These are phyloP conservation scores for Eimeria acervulina DNA, from an alignment of 169 alveolate species.

Conservation along the genomic window DNA sequence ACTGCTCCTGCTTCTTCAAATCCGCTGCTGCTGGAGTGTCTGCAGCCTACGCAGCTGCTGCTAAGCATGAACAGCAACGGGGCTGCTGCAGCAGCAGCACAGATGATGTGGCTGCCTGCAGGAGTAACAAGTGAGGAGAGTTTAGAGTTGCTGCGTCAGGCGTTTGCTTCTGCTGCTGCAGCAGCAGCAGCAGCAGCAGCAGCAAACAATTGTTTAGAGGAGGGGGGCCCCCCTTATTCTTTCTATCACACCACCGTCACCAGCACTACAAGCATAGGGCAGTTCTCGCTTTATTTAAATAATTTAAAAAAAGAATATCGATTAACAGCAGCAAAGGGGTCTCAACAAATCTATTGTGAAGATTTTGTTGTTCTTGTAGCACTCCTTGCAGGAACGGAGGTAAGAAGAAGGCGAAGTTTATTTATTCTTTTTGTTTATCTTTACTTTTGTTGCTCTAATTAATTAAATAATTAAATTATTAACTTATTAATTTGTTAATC, in stretches of 20 bases:
- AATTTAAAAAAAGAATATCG: neutral
- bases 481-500: neutral
- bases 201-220: neutral
- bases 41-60: neutral
- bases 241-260: constrained; percentile 1
- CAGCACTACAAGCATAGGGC: constrained; percentile 24
- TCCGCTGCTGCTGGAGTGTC: neutral
- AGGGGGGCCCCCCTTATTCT: neutral
- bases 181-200: no score
- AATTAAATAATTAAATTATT: no score
- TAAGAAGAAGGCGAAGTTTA: neutral
- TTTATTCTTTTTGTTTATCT: neutral
- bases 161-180: neutral
- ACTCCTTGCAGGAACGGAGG: constrained; percentile 25
- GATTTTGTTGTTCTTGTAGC: constrained; percentile 34
- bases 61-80: neutral
- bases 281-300: neutral
- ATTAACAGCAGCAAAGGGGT: neutral
- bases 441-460: no score
- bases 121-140: constrained; percentile 38
- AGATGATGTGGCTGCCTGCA: constrained; percentile 43
- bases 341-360: neutral
- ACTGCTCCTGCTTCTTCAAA: neutral
- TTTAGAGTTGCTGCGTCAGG: neutral
- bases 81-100: neutral